Percentiles rank a stretch among this genome's conserved stretches.
Conservation (phyloP, 306 rosid species). For the Gastrolobium bilobum region DNA sequence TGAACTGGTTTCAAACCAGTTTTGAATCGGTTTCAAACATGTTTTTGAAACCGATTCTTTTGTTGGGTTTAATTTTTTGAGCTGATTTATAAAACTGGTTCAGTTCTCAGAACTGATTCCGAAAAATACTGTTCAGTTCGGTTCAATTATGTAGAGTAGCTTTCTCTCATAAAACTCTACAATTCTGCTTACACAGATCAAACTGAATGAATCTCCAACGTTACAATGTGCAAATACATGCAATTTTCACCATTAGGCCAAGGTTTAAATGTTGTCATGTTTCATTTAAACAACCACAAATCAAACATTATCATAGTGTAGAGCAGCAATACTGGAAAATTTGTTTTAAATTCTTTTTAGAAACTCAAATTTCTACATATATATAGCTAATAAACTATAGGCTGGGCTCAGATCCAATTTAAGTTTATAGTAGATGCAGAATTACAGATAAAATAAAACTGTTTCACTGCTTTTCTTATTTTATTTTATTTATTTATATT, state of each 20-base stretch:
- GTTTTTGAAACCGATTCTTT: no score
- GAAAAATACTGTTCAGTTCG: no score
- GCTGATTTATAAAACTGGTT: no score
- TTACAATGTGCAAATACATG: neutral
- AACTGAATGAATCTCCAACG: neutral
- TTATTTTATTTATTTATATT: no score
- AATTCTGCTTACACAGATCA: conserved; percentile 9
- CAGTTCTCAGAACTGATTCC: no score
- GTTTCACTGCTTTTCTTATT: neutral
- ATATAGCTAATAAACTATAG: neutral
- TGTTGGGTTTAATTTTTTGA: no score
- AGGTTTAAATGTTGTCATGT: neutral
- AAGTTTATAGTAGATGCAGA: no score
- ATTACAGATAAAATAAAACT: neutral
- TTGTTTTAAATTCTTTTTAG: neutral
- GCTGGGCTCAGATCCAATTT: no score
- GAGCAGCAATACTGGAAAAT: conserved; percentile 5
- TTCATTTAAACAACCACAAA: conserved; percentile 18
- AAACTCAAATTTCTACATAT: conserved; percentile 16
- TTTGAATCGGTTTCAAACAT: no score
- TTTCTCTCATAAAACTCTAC: neutral
- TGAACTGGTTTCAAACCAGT: no score
- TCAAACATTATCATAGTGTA: conserved; percentile 5
- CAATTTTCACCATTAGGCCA: conserved; percentile 25
- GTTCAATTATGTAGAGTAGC: no score